Percentiles rank a stretch among this genome's conserved stretches.
These are phyloP conservation scores for Candida ovalis DNA, from an alignment of 805 yeast species.

Conservation along the genomic window DNA sequence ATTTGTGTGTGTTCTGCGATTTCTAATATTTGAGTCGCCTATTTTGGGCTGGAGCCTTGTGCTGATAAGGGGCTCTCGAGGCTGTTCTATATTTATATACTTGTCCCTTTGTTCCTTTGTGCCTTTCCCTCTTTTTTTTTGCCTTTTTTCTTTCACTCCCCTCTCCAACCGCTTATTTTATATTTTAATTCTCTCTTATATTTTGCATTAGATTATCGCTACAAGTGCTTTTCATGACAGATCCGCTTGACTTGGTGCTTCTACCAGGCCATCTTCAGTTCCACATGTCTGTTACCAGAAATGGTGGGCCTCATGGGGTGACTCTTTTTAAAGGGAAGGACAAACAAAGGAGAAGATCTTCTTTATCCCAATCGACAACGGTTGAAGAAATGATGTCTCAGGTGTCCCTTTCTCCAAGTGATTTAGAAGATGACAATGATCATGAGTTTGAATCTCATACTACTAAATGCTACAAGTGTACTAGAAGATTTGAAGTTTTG, in stretches of 20 bases:
- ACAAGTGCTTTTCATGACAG: neutral
- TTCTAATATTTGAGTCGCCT: too few relatives aligned
- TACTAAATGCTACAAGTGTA: conserved; percentile 8
- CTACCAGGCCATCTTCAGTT: neutral
- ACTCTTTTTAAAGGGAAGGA: neutral
- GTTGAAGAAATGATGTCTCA: conserved; percentile 11
- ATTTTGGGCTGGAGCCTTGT: too few relatives aligned
- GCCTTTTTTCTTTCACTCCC: neutral
- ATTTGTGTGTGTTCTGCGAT: too few relatives aligned
- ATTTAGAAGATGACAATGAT: neutral
- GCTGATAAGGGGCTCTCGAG: too few relatives aligned
- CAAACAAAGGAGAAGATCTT: conserved; percentile 19
- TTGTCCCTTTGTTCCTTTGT: too few relatives aligned
- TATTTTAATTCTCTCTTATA: neutral
- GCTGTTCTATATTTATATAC: too few relatives aligned
- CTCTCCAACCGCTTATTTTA: neutral
- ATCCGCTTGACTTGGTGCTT: neutral
- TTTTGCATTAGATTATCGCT: neutral
- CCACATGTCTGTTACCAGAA: neutral
- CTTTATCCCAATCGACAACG: conserved; percentile 19
- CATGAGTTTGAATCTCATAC: neutral
- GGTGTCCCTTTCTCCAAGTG: neutral
- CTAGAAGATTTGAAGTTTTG: conserved; percentile 2
- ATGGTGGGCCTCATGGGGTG: neutral
- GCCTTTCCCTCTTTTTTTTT: too few relatives aligned